Evolutionary conservation across 805 yeast genomes (phyloP), one percentile per base, ranked within the genome.

Genomic region (Pichia insulana): DNA sequence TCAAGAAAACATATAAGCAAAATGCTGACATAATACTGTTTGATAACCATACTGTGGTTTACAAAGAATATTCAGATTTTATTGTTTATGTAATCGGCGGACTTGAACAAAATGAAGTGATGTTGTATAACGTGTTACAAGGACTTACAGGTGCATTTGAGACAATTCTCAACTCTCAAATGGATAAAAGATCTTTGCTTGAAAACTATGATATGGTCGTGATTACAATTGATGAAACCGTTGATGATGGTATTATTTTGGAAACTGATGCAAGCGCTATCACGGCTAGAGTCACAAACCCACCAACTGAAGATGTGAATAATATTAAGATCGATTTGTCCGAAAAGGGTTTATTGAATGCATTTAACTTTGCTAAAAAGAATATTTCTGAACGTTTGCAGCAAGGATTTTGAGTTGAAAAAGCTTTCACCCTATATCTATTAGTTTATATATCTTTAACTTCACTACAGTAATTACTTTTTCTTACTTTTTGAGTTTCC

Each of bases 201-300:
- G 95, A 85, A 50, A 76, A 81, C 59, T 92, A 82, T 59, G 98
- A 92, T 63, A 71, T 85, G 70, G 82, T 88, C 31, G 70, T 86
- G 35, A 72, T 92, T 60, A 85, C 94, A 4, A 74, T 89, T 35
- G 98, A 92, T 62, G 97, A 92, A 64, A 74, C 94, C 9, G 70
- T 92, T 39, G 98, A 92, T 59, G 95, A 89, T 58, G 98, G 97
- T 33, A 78, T 92, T 49, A 78, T 92, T 43, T 71, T 92, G 52
- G 97, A 92, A 62, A 82, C 88, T 22, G 97, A 92, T 56, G 79
- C 95, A 5, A 76, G 82, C 30, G 78, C 85, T 34, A 84, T 92
- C 52, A 89, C 90, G 2, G 76, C 94, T 13, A 76, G 98, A 64
- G 96, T 89, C 20, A 84, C 97, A n/a, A 76, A 78, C 46, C 80